Evolutionary conservation across 495 filamentous ascomycete species (phyloP), one percentile per base, ranked within the genome.

Genomic region (Elasticomyces elasticus): DNA sequence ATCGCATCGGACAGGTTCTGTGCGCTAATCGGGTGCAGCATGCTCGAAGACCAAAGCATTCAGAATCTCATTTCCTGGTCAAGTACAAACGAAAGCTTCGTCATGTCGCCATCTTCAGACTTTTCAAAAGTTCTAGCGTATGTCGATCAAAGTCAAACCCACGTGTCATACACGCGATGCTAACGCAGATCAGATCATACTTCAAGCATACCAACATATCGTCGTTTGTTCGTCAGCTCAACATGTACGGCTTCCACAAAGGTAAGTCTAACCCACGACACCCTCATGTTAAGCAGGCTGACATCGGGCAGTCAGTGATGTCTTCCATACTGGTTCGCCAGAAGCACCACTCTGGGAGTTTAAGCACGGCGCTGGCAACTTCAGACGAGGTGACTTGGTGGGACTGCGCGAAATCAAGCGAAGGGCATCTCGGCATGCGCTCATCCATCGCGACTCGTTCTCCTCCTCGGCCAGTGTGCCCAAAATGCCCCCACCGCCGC

Each of bases 231-330:
- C 81, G 92, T 45, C 92, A 98, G 70, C 74, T 98, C 50, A 98
- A 98, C 66, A 98, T 98, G 92, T 98, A 98, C 62, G 92, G 92
- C 1, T 98, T 98, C 73, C 92, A 98, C 70, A 98, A 98, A 89
- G 92, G 92, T 92, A 75, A 46, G 76, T 56, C 19, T 13, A n/a
- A 17, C 22, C 17, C 2, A 37, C 22, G 4, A 10, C 37, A 15
- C 22, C 50, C 11, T 19, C 12, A 7, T 38, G n/a, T 2, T 35
- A 10, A 40, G 35, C 25, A 15, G 10, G 33, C 54, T 60, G 22
- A 60, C 49, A 5, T 5, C 22, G 38, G 10, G 27, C 59, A 98
- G 92, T 97, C 61, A 95, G 92, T 77, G 92, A 98, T 69, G 94
- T 97, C 22, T 98, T 98, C 67, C 92, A 96, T 65, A 95, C 88